phyloP scores from a whole-genome alignment of 306 rosid species.

The Oxytropis ochrocephala region DNA sequence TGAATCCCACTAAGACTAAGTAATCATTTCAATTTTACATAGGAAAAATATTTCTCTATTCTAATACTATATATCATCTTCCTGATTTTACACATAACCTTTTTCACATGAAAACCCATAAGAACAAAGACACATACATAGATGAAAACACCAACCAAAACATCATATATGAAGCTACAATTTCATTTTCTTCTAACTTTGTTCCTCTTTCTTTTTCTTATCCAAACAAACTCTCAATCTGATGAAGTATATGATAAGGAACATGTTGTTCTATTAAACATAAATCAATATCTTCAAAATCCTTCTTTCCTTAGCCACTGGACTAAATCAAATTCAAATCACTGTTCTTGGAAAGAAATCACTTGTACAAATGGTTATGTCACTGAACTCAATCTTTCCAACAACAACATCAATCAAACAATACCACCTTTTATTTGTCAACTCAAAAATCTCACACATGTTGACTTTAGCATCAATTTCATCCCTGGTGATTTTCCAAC shows the following conservation, averaged over 20 bases:
- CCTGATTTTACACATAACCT: background rate
- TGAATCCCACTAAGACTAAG: too few relatives aligned
- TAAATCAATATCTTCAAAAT: conserved; percentile 19
- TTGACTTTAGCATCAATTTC: conserved; percentile 21
- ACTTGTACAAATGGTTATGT: conserved; percentile 14
- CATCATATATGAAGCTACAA: background rate
- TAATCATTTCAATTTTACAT: too few relatives aligned
- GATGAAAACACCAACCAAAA: background rate
- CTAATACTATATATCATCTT: background rate
- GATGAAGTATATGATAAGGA: conserved; percentile 14
- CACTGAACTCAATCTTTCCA: conserved; percentile 16
- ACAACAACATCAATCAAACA: background rate
- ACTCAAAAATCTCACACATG: conserved; percentile 19
- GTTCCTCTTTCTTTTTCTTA: conserved; percentile 6
- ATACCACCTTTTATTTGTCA: conserved; percentile 21
- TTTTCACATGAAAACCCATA: background rate
- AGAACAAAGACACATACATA: background rate
- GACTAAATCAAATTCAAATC: conserved; percentile 30
- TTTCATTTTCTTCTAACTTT: background rate
- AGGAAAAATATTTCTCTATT: too few relatives aligned
- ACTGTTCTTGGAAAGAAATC: conserved; percentile 55
- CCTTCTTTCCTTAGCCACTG: conserved; percentile 15
- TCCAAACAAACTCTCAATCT: conserved; percentile 12
- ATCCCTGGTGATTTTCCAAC: conserved; percentile 36
- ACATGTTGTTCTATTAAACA: conserved; percentile 9